Evolutionary conservation across 345 rosid species (phyloP).

Genomic region (Hypericum perforatum): DNA sequence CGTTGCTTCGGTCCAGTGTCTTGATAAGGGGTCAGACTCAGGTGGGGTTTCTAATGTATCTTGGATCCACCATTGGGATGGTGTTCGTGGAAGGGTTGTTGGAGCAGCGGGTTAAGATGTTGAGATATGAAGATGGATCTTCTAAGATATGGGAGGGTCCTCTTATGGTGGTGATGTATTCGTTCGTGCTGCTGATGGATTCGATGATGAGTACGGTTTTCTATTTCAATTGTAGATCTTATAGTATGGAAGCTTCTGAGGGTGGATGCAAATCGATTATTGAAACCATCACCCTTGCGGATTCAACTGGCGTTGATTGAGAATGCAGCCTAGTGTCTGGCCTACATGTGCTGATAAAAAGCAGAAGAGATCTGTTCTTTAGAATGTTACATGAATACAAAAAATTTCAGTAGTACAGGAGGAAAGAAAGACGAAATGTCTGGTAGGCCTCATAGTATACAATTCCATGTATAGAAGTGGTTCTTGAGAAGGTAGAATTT

Average conservation of each 20-base stretch:
- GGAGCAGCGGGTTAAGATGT: slow-evolving; percentile 75
- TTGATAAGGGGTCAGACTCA: slow-evolving; percentile 82
- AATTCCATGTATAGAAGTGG: no score
- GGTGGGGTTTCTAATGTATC: slow-evolving; percentile 72
- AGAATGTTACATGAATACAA: no score
- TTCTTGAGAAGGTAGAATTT: no score
- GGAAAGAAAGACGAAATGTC: no score
- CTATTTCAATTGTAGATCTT: slow-evolving; percentile 77
- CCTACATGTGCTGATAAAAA: no score
- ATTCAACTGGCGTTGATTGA: slow-evolving; percentile 20
- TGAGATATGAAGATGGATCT: slow-evolving; percentile 90
- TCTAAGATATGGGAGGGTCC: slow-evolving; percentile 95
- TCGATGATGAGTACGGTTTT: slow-evolving; percentile 81
- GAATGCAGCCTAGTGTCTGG: no score
- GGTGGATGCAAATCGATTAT: slow-evolving; percentile 38
- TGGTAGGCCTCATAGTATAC: no score
- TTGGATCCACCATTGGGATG: slow-evolving; percentile 78
- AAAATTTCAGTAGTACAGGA: no score
- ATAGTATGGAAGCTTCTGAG: slow-evolving; percentile 36
- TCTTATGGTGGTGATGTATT: slow-evolving; percentile 70
- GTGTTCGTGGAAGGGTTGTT: slow-evolving; percentile 78
- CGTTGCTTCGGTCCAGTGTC: slow-evolving; percentile 52
- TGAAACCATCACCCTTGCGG: slow-evolving; percentile 29
- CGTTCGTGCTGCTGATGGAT: slow-evolving; percentile 79
- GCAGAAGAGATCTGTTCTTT: no score